These are phyloP conservation scores for Anthracocystis panici-leucophaei DNA, from an alignment of 1,284 basidiomycete species.

Conservation along the genomic window DNA sequence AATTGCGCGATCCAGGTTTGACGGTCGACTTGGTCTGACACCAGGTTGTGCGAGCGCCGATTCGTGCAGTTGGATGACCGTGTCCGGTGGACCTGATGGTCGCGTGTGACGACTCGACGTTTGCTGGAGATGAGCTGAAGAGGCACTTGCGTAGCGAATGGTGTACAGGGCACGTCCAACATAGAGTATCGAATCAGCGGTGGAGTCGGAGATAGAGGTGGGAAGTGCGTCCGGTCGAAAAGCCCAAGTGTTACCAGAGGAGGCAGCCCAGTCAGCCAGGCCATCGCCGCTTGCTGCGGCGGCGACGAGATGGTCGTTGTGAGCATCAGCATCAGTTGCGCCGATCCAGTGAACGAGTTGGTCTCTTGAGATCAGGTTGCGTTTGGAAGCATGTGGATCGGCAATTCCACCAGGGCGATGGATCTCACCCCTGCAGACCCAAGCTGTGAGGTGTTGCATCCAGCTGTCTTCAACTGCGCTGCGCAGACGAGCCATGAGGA, in stretches of 20 bases:
- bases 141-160: conserved; percentile 73
- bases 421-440: conserved; percentile 55
- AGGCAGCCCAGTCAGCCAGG: conserved; percentile 42
- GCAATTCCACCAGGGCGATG: conserved; percentile 36
- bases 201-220: conserved; percentile 77
- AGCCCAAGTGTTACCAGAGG: conserved; percentile 60
- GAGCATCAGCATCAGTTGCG: conserved; percentile 24
- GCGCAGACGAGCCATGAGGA: conserved; percentile 40
- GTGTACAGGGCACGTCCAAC: conserved; percentile 87
- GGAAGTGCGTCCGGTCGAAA: conserved; percentile 79
- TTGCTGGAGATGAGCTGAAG: conserved; percentile 8
- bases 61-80: conserved; percentile 42
- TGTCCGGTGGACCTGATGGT: conserved; percentile 35
- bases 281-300: conserved; percentile 28
- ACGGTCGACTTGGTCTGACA: conserved; percentile 38
- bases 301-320: conserved; percentile 19
- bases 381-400: conserved; percentile 35
- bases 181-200: conserved; percentile 84
- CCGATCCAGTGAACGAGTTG: conserved; percentile 48
- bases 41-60: conserved; percentile 16
- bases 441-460: conserved; percentile 47
- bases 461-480: conserved; percentile 53
- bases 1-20: conserved; percentile 37
- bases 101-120: conserved; percentile 9
- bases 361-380: conserved; percentile 23